Percentiles rank a stretch among this genome's conserved stretches.
Evolutionary conservation across 441 rosid genomes (phyloP).

Genomic region (Brassica balearica): DNA sequence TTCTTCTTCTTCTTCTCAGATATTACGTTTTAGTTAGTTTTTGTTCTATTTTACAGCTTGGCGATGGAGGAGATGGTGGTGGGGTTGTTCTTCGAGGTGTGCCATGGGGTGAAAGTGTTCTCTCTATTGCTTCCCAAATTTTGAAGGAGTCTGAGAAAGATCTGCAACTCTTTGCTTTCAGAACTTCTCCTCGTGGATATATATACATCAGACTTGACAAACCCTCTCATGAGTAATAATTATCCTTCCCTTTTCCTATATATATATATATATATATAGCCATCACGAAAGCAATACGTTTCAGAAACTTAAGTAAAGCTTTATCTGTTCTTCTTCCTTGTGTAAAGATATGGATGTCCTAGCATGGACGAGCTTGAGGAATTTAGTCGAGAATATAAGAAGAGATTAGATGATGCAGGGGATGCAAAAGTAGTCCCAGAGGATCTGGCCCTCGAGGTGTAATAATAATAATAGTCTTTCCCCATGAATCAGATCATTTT

Average conservation of each 20-base stretch:
- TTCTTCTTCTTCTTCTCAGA: constrained; percentile 12
- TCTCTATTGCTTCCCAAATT: constrained; percentile 68
- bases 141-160: constrained; percentile 60
- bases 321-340: neutral
- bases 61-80: constrained; percentile 96
- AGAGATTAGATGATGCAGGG: constrained; percentile 83
- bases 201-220: constrained; percentile 84
- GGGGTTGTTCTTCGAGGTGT: constrained; percentile 76
- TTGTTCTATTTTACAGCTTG: constrained; percentile 51
- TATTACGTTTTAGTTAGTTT: constrained; percentile 21
- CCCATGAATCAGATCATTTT: neutral
- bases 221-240: constrained; percentile 67
- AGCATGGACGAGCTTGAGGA: constrained; percentile 80
- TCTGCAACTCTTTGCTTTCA: constrained; percentile 74
- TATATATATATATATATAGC: neutral
- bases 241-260: constrained; percentile 29
- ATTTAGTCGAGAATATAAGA: constrained; percentile 72
- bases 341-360: constrained; percentile 84
- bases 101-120: constrained; percentile 78
- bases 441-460: constrained; percentile 87
- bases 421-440: constrained; percentile 66
- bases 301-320: constrained; percentile 9
- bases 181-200: constrained; percentile 79
- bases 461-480: neutral
- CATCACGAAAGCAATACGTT: neutral